A percentile compares a stretch with the other conserved stretches of the same genome.
These are phyloP conservation scores for Chloropicon primus DNA, from an alignment of 139 green algal genomes.

Conservation along the genomic window DNA sequence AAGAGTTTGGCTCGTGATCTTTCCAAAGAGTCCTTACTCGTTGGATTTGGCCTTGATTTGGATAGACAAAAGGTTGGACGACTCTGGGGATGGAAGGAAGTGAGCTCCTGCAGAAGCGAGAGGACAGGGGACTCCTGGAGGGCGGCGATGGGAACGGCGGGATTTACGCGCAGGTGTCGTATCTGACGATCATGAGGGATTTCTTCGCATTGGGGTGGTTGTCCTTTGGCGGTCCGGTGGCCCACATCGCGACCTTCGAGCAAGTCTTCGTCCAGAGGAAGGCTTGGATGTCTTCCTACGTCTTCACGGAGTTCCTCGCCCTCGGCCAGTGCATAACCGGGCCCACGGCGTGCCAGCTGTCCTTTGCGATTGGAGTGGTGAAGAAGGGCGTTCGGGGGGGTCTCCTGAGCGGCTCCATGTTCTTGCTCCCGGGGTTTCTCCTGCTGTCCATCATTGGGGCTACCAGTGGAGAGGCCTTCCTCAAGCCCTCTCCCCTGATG, in stretches of 20 bases:
- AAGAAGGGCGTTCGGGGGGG: slow-evolving; percentile 61
- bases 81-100: no score
- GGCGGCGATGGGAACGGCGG: no score
- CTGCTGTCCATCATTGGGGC: slow-evolving; percentile 65
- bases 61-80: no score
- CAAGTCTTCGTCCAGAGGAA: slow-evolving; percentile 58
- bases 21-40: no score
- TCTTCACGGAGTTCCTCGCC: slow-evolving; percentile 81
- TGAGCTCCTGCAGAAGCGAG: no score
- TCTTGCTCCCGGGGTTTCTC: slow-evolving; percentile 74
- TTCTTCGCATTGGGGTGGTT: not conserved
- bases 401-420: slow-evolving; percentile 46
- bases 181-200: not conserved
- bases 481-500: slow-evolving; percentile 32
- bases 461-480: slow-evolving; percentile 39
- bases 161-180: not conserved
- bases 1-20: no score
- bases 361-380: slow-evolving; percentile 61
- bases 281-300: slow-evolving; percentile 50
- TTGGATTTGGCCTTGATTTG: no score
- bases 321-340: slow-evolving; percentile 69
- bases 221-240: not conserved
- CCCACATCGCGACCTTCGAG: slow-evolving; percentile 2
- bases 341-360: slow-evolving; percentile 66
- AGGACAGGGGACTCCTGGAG: no score